A percentile compares a stretch with the other conserved stretches of the same genome.
Evolutionary conservation across 2,329 filamentous ascomycete genomes (phyloP).

Genomic region (Aspergillus neoniger): DNA sequence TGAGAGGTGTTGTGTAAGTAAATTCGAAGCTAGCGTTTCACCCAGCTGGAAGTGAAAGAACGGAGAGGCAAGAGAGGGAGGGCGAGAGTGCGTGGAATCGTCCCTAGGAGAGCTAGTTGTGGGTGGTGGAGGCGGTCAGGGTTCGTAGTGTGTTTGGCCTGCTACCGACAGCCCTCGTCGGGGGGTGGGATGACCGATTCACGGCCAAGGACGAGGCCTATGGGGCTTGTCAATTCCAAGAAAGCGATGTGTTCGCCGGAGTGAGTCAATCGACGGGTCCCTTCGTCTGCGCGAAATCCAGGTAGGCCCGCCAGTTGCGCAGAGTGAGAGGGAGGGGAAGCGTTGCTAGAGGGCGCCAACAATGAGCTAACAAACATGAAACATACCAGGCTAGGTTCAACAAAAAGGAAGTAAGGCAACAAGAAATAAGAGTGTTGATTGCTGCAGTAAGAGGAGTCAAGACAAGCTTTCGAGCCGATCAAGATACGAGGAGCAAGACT

Average conservation of each 20-base stretch:
- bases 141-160: slow-evolving; percentile 13
- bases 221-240: background rate
- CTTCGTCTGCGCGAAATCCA: background rate
- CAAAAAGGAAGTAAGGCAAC: background rate
- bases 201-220: background rate
- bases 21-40: background rate
- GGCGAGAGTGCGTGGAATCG: slow-evolving; percentile 5
- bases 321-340: slow-evolving; percentile 13
- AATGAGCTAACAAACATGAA: slow-evolving; percentile 13
- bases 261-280: background rate
- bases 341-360: slow-evolving; percentile 14
- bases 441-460: background rate
- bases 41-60: background rate
- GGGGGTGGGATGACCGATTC: background rate
- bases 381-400: background rate
- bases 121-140: slow-evolving; percentile 32
- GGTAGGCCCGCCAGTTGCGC: slow-evolving; percentile 11
- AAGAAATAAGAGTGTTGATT: background rate
- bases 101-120: slow-evolving; percentile 16
- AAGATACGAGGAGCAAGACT: background rate
- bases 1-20: background rate
- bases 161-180: slow-evolving; percentile 10
- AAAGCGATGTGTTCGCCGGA: background rate
- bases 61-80: slow-evolving; percentile 3
- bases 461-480: background rate